Evolutionary conservation across 2,329 filamentous ascomycete genomes (phyloP), one percentile per base, ranked within the genome.

Genomic region (Shiraia bambusicola): DNA sequence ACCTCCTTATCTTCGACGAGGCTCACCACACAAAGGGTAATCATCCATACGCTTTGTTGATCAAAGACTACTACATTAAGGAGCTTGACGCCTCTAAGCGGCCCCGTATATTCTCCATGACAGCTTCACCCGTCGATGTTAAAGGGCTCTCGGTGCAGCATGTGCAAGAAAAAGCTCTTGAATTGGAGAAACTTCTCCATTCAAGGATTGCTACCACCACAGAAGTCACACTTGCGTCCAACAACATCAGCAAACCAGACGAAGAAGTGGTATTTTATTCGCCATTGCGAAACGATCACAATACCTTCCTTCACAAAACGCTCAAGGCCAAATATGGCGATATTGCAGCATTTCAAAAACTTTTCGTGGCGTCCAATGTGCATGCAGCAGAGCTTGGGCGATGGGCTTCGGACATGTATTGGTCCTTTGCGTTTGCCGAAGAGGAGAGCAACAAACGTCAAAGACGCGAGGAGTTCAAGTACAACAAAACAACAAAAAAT

Each of bases 11-110:
- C 45, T 95, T 98, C 52, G 93, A 98, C 59, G 93, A 98, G 69
- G 93, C 91, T 5, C 93, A 98, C 59, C 93, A 97, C 61, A 83
- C 92, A 0, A 98, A 98, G 70, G 94, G 92, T 65, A 87, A 90
- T 37, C 93, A 98, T 59, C 79, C 88, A 0, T 98, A 95, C 61
- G 88, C 92, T 14, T 79, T 77, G 19, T 93, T 98, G 44, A 88
- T 98, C 69, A 90, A 87, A 56, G 86, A 95, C 44, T 90, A 88
- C 54, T 97, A 96, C 59, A 50, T 81, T 1, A 69, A 76, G 2
- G 72, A 76, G 22, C 54, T 65, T 1, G 69, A 75, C 1, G 49
- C 65, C 0, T 55, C 61, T 0, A 71, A 70, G 34, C 77, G 82
- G 4, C 93, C 93, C 3, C 85, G 84, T 27, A 83, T 98, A 14